A percentile compares a stretch with the other conserved stretches of the same genome.
Conservation (phyloP, 208 protist species). For the Herpetomonas muscarum region DNA sequence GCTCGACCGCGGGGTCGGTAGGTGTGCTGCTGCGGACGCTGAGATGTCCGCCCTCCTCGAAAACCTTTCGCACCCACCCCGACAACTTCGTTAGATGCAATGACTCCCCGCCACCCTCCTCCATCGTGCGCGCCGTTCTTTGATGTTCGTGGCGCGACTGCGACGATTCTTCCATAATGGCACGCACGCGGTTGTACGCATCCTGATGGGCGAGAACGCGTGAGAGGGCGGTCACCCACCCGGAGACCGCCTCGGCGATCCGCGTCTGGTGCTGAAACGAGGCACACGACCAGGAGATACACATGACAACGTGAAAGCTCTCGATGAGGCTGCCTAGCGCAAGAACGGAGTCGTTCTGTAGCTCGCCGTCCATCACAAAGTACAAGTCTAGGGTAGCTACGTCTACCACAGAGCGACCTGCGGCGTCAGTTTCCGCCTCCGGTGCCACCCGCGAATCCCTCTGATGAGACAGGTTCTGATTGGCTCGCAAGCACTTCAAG, state of each 20-base stretch:
- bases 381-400: background rate
- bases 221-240: slow-evolving; percentile 16
- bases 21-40: no score
- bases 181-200: background rate
- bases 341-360: slow-evolving; percentile 9
- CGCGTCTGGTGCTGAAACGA: slow-evolving; percentile 53
- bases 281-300: slow-evolving; percentile 56
- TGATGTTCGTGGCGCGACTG: no score
- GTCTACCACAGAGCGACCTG: background rate
- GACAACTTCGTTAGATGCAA: no score
- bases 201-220: background rate
- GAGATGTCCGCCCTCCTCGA: no score
- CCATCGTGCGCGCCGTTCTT: no score
- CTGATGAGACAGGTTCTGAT: background rate
- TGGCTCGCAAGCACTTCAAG: no score
- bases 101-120: no score
- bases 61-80: no score
- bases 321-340: slow-evolving; percentile 50
- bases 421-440: background rate
- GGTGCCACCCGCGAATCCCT: background rate
- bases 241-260: slow-evolving; percentile 19
- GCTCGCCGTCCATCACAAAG: background rate
- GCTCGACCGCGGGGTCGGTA: no score
- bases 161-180: background rate
- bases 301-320: slow-evolving; percentile 62